Conservation (phyloP, 2,329 filamentous ascomycete species). For the Paracoccidioides lutzii region DNA sequence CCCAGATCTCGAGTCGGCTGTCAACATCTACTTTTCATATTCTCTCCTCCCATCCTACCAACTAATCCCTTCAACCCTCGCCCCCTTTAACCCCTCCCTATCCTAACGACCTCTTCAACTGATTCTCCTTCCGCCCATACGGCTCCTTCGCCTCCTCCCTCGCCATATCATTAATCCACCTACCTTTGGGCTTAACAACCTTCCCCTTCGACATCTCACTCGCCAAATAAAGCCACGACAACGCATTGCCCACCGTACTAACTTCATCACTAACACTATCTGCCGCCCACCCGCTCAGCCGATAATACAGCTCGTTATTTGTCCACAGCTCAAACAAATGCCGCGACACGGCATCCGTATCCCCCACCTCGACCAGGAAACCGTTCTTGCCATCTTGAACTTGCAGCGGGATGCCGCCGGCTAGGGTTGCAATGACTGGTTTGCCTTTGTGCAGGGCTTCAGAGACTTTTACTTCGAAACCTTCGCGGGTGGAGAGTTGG, state of each 20-base stretch:
- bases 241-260: slow-evolving; percentile 63
- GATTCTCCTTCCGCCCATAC: slow-evolving; percentile 48
- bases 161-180: slow-evolving; percentile 64
- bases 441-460: slow-evolving; percentile 70
- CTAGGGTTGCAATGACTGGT: slow-evolving; percentile 60
- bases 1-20: too few species aligned
- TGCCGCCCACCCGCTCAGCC: slow-evolving; percentile 53
- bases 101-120: slow-evolving; percentile 31
- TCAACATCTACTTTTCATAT: too few species aligned
- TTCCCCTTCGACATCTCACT: slow-evolving; percentile 50
- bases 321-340: slow-evolving; percentile 13
- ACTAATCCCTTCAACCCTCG: not conserved
- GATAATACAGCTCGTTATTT: slow-evolving; percentile 43
- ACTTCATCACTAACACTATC: slow-evolving; percentile 67
- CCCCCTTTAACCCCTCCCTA: not conserved
- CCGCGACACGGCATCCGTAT: slow-evolving; percentile 51
- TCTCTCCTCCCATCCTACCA: not conserved
- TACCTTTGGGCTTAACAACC: slow-evolving; percentile 44
- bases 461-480: slow-evolving; percentile 77
- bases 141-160: slow-evolving; percentile 49
- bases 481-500: slow-evolving; percentile 68
- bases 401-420: slow-evolving; percentile 71
- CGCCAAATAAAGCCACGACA: slow-evolving; percentile 67
- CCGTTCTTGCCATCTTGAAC: slow-evolving; percentile 59
- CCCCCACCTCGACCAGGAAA: slow-evolving; percentile 59